A percentile compares a stretch with the other conserved stretches of the same genome.
These are phyloP conservation scores for Mycena vitilis DNA, from an alignment of 768 basidiomycete genomes.

Conservation along the genomic window DNA sequence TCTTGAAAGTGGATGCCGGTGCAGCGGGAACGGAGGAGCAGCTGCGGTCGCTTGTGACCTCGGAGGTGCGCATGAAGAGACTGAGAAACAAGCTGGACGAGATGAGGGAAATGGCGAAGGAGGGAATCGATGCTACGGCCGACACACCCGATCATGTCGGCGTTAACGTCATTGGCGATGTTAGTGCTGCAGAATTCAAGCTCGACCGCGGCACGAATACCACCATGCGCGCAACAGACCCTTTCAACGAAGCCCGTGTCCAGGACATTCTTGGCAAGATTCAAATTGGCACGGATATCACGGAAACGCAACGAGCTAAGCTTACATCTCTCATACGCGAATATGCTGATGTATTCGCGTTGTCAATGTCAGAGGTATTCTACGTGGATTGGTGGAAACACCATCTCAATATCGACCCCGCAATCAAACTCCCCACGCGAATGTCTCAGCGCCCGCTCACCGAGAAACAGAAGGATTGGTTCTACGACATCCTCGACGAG, in stretches of 20 bases:
- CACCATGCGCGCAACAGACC: slow-evolving; percentile 29
- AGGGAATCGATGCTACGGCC: not conserved
- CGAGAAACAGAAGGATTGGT: slow-evolving; percentile 22
- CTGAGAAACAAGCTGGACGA: slow-evolving; percentile 22
- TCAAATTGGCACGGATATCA: slow-evolving; percentile 38
- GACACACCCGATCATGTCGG: not conserved
- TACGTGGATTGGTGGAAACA: slow-evolving; percentile 27
- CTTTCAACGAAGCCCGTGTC: slow-evolving; percentile 37
- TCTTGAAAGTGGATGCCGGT: not conserved
- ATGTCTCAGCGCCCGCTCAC: slow-evolving; percentile 25
- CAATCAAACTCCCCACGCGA: not conserved
- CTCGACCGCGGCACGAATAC: slow-evolving; percentile 20
- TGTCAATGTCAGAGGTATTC: slow-evolving; percentile 30
- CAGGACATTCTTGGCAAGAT: slow-evolving; percentile 34
- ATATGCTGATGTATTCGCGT: slow-evolving; percentile 37
- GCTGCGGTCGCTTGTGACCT: slow-evolving; percentile 7
- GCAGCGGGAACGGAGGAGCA: not conserved
- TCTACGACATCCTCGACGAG: slow-evolving; percentile 18
- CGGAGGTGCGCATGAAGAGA: slow-evolving; percentile 10
- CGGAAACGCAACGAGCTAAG: slow-evolving; percentile 14
- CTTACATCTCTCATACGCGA: slow-evolving; percentile 9
- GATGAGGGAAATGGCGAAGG: slow-evolving; percentile 24
- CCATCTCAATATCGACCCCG: slow-evolving; percentile 14
- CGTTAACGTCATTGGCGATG: slow-evolving; percentile 7
- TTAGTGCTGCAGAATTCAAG: slow-evolving; percentile 3